Percentiles rank a stretch among this genome's conserved stretches.
Conservation (phyloP, 768 basidiomycete species). For the Leucogyrophana mollusca region DNA sequence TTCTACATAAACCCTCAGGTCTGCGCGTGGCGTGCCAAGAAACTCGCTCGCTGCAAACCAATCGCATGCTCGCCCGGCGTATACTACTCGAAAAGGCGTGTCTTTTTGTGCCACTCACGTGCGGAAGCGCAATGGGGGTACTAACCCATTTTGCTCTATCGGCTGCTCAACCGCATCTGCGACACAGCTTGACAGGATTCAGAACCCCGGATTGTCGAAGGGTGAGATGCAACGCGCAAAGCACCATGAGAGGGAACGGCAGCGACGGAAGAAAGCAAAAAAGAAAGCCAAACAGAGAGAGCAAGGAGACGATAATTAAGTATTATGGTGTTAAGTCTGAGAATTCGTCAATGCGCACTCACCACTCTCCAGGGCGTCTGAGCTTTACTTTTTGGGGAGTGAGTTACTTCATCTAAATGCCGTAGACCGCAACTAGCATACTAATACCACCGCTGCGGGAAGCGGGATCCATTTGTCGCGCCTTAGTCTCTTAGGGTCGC, state of each 20-base stretch:
- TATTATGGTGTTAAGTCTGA: no score
- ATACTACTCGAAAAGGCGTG: conserved; percentile 75
- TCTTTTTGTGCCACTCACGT: conserved; percentile 20
- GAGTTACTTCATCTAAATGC: no score
- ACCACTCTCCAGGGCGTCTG: no score
- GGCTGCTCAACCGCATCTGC: not conserved
- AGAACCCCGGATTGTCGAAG: conserved; percentile 78
- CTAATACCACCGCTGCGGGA: no score
- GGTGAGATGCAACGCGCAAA: conserved; percentile 66
- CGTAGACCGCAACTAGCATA: no score
- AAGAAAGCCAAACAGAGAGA: conserved; percentile 49
- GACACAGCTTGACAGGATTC: conserved; percentile 62
- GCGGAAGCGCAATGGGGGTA: no score
- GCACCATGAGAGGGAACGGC: conserved; percentile 73
- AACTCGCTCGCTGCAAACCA: conserved; percentile 79
- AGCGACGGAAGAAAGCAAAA: conserved; percentile 75
- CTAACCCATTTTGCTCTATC: not conserved
- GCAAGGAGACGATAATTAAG: conserved; percentile 17
- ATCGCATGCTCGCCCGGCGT: conserved; percentile 75
- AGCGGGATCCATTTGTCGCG: no score
- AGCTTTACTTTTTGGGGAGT: no score
- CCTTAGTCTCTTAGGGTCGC: no score
- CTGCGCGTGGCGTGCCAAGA: conserved; percentile 86
- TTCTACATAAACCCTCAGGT: conserved; percentile 86
- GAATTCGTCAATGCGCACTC: no score